Base-by-base conservation (phyloP, 352 stramenopile genomes). In the Phytopythium mirpurense region DNA sequence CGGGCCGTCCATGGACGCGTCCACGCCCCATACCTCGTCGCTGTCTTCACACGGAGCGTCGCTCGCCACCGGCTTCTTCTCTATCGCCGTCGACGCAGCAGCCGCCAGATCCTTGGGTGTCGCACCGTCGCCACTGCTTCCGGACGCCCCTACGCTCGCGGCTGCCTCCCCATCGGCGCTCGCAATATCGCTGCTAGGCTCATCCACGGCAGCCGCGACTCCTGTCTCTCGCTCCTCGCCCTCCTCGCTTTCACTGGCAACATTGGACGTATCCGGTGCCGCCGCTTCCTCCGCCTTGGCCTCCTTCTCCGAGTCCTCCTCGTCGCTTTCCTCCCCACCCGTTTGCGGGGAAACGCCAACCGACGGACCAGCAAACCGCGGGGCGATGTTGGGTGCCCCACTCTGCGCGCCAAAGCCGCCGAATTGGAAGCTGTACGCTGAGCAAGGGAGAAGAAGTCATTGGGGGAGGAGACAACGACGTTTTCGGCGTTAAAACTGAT, bases 341-440 rank as follows among this genome's bases (percentile, higher is more conserved):
- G 42, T 50, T 49, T 29, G 42, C 46, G 72, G 48, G 21, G 55
- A 35, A 10, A 58, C 53, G n/a, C 47, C 54, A 41, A 76, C 42
- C 55, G 59, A 49, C 26, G 65, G 68, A 2, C 55, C 37, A 27
- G 62, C 49, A 27, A 80, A 77, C 24, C 62, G 65, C 48, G 70
- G 59, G 12, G 63, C 59, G n/a, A 9, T 38, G 3, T 2, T 19
- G 21, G 43, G 29, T 16, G 58, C 36, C 2, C 63, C 63, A 0
- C 45, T 45, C 27, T 68, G 59, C 27, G 68, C 60, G 16, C 57
- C 51, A 27, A 73, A 78, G 49, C 67, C 53, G 51, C 63, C 62
- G 53, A 81, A 77, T 59, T 81, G 70, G 55, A 81, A 84, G 61
- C 42, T 79, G 65, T 79, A 75, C 51, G 67, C 68, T 81, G 38